Conservation (phyloP, 495 filamentous ascomycete species). For the Aspergillus affinis region DNA sequence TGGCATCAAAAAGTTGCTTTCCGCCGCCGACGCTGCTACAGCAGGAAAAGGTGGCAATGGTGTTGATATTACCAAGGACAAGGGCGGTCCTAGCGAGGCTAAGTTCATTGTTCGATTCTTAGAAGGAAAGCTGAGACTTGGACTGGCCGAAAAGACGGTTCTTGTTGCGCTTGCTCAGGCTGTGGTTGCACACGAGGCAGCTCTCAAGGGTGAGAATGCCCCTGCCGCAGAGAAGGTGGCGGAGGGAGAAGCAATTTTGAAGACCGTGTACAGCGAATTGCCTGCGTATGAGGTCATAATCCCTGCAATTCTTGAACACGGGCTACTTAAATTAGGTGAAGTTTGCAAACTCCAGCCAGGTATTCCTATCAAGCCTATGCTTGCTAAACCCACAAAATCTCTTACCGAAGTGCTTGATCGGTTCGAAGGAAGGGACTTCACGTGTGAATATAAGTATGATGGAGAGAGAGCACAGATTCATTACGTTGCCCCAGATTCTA, state of each 20-base stretch:
- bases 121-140: slow-evolving; percentile 89
- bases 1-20: slow-evolving; percentile 90
- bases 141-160: slow-evolving; percentile 88
- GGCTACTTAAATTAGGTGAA: slow-evolving; percentile 75
- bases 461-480: slow-evolving; percentile 97
- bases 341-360: slow-evolving; percentile 92
- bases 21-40: slow-evolving; percentile 72
- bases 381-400: slow-evolving; percentile 98
- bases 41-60: slow-evolving; percentile 66
- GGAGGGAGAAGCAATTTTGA: slow-evolving; percentile 80
- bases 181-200: slow-evolving; percentile 76
- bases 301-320: slow-evolving; percentile 80
- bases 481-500: slow-evolving; percentile 82
- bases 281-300: slow-evolving; percentile 96
- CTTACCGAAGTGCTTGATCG: slow-evolving; percentile 97
- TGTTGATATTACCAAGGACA: slow-evolving; percentile 86
- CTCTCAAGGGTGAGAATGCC: slow-evolving; percentile 61
- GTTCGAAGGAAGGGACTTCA: slow-evolving; percentile 93
- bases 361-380: slow-evolving; percentile 96
- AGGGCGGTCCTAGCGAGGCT: slow-evolving; percentile 90
- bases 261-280: slow-evolving; percentile 90
- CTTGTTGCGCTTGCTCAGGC: slow-evolving; percentile 87
- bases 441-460: slow-evolving; percentile 99
- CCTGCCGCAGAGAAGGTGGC: slow-evolving; percentile 73
- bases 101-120: slow-evolving; percentile 91